A percentile compares a stretch with the other conserved stretches of the same genome.
Conservation (phyloP, 1,284 basidiomycete species). For the Pseudozyma sp. region DNA sequence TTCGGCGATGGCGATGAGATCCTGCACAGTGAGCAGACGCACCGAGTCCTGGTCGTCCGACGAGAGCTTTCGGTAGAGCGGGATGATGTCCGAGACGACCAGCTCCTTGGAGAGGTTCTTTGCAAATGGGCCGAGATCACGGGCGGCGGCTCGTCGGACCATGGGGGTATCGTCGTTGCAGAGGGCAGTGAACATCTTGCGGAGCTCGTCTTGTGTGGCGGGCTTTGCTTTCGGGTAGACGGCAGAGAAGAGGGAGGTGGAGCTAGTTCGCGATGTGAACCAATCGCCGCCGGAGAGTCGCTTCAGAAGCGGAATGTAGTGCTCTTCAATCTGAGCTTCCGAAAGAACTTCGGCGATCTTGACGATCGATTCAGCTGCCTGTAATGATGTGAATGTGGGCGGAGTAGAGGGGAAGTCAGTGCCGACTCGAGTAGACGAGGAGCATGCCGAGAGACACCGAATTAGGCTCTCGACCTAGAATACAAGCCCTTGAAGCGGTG, state of each 20-base stretch:
- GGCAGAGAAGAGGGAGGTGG: conserved; percentile 92
- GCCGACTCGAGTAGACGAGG: not conserved
- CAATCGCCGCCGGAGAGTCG: conserved; percentile 94
- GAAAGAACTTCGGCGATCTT: conserved; percentile 86
- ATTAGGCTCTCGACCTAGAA: not conserved
- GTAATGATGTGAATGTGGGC: conserved; percentile 11
- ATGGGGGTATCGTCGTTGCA: conserved; percentile 97
- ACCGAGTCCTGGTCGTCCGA: conserved; percentile 99
- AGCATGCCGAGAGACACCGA: too few species aligned
- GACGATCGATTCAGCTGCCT: conserved; percentile 92
- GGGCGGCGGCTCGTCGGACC: conserved; percentile 96
- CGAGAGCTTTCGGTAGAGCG: conserved; percentile 93
- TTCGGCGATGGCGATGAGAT: conserved; percentile 90
- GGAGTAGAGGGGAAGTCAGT: conserved; percentile 2
- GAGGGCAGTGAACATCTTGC: conserved; percentile 84
- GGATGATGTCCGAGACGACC: conserved; percentile 82
- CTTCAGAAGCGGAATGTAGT: conserved; percentile 90
- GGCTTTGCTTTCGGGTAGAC: conserved; percentile 76
- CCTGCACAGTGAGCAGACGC: conserved; percentile 92
- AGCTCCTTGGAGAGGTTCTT: conserved; percentile 69
- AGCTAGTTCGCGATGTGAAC: conserved; percentile 99
- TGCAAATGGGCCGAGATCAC: conserved; percentile 80
- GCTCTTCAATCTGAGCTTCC: conserved; percentile 84
- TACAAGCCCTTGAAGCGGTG: not conserved
- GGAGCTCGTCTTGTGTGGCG: conserved; percentile 85